Percentiles rank a stretch among this genome's conserved stretches.
Evolutionary conservation across 495 filamentous ascomycete species (phyloP).

Genomic region (Tuber umbilicatum): DNA sequence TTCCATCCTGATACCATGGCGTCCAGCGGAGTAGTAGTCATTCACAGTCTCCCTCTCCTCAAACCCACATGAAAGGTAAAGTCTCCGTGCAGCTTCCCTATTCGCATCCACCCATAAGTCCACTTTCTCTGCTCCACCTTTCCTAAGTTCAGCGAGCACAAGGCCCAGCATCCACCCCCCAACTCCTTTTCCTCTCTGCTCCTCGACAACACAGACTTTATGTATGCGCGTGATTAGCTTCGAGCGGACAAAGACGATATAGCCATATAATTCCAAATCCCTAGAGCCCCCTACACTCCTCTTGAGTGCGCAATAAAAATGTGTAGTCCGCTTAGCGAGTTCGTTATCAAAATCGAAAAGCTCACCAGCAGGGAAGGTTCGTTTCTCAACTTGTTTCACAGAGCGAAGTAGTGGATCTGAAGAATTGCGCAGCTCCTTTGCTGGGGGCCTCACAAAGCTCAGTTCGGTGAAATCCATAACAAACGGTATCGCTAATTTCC

Average conservation of each 20-base stretch:
- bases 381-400: slow-evolving; percentile 49
- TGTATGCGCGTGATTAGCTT: slow-evolving; percentile 52
- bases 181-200: slow-evolving; percentile 51
- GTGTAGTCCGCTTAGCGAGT: slow-evolving; percentile 54
- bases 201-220: slow-evolving; percentile 54
- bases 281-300: background rate
- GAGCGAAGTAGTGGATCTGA: slow-evolving; percentile 28
- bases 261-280: slow-evolving; percentile 44
- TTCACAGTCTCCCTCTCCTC: slow-evolving; percentile 49
- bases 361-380: slow-evolving; percentile 55
- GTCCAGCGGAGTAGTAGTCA: slow-evolving; percentile 55
- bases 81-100: slow-evolving; percentile 47
- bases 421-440: slow-evolving; percentile 23
- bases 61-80: slow-evolving; percentile 52
- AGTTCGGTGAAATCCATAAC: slow-evolving; percentile 30
- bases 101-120: slow-evolving; percentile 58
- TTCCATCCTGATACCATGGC: slow-evolving; percentile 54
- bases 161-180: slow-evolving; percentile 50
- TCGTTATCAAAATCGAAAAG: slow-evolving; percentile 51
- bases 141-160: slow-evolving; percentile 48
- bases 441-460: slow-evolving; percentile 26
- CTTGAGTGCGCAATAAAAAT: slow-evolving; percentile 46
- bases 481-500: background rate
- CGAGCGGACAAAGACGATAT: slow-evolving; percentile 52
- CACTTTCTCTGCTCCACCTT: slow-evolving; percentile 52